A percentile compares a stretch with the other conserved stretches of the same genome.
Evolutionary conservation across 495 filamentous ascomycete species (phyloP).

Genomic region (Aspergillus conjunctus): DNA sequence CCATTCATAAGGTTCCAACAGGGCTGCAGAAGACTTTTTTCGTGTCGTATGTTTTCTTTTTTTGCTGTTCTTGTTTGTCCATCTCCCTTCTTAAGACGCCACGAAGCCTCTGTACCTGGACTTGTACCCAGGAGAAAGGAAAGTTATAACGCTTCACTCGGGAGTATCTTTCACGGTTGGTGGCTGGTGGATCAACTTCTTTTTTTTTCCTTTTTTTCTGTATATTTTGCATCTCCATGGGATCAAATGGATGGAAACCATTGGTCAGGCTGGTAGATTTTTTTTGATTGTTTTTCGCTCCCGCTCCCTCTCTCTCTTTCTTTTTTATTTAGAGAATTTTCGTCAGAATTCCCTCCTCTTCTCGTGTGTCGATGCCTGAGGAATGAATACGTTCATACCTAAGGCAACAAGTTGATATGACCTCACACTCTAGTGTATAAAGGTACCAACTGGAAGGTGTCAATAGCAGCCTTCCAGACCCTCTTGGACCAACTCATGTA

Average conservation of each 20-base stretch:
- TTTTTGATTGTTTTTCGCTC: background rate
- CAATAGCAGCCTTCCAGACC: no score
- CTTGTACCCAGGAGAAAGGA: background rate
- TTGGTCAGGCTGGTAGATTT: background rate
- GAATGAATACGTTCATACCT: no score
- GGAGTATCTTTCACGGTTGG: background rate
- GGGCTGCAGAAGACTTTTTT: background rate
- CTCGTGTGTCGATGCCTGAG: background rate
- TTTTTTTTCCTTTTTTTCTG: background rate
- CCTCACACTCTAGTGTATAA: no score
- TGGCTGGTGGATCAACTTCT: background rate
- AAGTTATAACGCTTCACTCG: background rate
- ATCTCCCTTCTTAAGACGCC: background rate
- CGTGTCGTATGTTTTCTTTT: constrained; percentile 7
- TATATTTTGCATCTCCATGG: background rate
- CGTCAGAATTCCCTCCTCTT: background rate
- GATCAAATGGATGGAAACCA: background rate
- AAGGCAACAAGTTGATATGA: no score
- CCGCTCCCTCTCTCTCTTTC: background rate
- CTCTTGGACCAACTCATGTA: no score
- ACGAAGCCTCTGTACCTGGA: background rate
- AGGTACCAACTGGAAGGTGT: no score
- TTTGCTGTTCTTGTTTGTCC: background rate
- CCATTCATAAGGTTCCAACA: constrained; percentile 6
- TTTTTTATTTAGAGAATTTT: background rate